These are phyloP conservation scores for Dryadomyces sulphureus DNA, from an alignment of 2,329 filamentous ascomycete genomes.

Conservation along the genomic window DNA sequence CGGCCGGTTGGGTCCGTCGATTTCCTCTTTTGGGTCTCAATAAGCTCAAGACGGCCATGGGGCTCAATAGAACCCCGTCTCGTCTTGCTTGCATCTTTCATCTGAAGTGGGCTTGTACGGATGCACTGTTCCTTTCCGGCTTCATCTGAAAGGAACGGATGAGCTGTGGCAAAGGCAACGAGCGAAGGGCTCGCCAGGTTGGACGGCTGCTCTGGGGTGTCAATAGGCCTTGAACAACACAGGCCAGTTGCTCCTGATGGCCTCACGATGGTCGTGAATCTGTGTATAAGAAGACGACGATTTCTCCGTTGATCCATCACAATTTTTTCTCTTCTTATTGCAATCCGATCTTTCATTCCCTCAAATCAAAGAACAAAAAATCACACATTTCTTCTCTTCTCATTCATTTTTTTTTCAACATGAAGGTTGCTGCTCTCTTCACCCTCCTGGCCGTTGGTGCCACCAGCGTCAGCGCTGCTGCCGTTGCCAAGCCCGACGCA, in stretches of 20 bases:
- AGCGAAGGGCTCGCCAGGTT: neutral
- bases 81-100: neutral
- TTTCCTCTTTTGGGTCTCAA: constrained; percentile 3
- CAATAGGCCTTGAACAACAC: constrained; percentile 1
- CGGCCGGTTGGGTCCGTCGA: neutral
- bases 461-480: constrained; percentile 9
- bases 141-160: neutral
- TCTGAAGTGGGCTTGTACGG: neutral
- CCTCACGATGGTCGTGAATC: neutral
- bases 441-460: constrained; percentile 9
- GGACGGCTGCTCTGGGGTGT: neutral
- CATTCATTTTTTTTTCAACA: neutral
- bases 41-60: neutral
- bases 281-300: neutral
- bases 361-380: neutral
- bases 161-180: neutral
- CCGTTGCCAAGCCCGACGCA: constrained; percentile 7
- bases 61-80: neutral
- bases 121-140: neutral
- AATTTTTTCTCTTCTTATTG: no score
- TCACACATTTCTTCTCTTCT: neutral
- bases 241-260: neutral
- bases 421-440: constrained; percentile 11
- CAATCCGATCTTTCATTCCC: neutral
- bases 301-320: no score